Base-by-base conservation (phyloP, 2,329 filamentous ascomycete species). In the Monosporascus sp. region DNA sequence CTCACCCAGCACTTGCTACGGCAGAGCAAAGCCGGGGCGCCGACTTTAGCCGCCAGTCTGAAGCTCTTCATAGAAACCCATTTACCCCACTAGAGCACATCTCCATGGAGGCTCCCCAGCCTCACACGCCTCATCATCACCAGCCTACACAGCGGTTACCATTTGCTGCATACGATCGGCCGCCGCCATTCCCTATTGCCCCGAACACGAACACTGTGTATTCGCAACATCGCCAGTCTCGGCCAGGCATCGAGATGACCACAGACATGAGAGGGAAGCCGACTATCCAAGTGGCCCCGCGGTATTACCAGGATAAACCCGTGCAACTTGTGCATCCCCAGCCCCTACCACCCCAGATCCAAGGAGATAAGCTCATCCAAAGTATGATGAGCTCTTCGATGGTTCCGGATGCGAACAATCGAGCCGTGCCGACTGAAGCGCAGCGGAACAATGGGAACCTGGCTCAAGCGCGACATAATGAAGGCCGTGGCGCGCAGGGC, bases 61-160 rank as follows among this genome's bases (percentile, higher is more conserved):
- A 34, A 11, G 9, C 31, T 14, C 31, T 34, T 51, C 58, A 45
- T 58, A 52, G 66, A 52, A 63, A 68, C 55, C 77, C 75, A 43
- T 76, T 77, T 49, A 82, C 81, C 5, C 79, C 83, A 8, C 67
- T 81, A 34, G 81, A 87, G 16, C 80, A 83, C 56, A 73, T 75
- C 19, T 69, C 75, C 49, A 65, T 68, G 5, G 75, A 79, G 26
- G 74, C 78, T 22, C 66, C 77, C 27, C 77, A 81, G 63, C 82
- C 84, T 16, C 74, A 72, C 41, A 82, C 79, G 43, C 83, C 84
- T 7, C 83, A 85, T 48, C 78, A 83, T 63, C 77, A 81, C 52
- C 78, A 80, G 49, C 73, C 78, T 16, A 66, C 70, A 41, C 77
- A 78, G 27, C 73, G 74, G 20, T 66, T 78, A 17, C 75, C 77